Conservation (phyloP, 164 flowering plant genomes). For the Paratinospora sagittata region DNA sequence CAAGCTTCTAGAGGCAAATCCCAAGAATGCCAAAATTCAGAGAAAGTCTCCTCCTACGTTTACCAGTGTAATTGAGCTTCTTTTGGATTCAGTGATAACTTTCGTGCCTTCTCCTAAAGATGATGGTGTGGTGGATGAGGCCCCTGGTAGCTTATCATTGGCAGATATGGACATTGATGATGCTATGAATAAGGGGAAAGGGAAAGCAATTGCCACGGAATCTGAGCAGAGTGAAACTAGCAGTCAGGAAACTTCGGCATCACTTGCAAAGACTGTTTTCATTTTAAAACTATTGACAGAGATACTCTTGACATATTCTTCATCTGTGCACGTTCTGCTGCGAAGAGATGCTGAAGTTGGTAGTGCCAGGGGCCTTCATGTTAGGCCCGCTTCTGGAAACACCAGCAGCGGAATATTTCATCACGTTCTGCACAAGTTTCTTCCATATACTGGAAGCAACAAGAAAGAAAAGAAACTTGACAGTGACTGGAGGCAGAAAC, state of each 20-base stretch:
- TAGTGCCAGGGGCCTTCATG: slow-evolving; percentile 39
- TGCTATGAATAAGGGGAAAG: slow-evolving; percentile 68
- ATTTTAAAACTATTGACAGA: slow-evolving; percentile 82
- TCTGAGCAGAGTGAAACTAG: slow-evolving; percentile 46
- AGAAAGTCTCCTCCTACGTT: slow-evolving; percentile 76
- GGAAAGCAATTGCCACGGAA: slow-evolving; percentile 67
- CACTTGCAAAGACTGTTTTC: slow-evolving; percentile 79
- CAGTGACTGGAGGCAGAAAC: slow-evolving; percentile 87
- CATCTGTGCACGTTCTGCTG: slow-evolving; percentile 70
- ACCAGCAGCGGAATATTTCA: slow-evolving; percentile 62
- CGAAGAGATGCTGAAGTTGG: slow-evolving; percentile 76
- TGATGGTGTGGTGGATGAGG: slow-evolving; percentile 31
- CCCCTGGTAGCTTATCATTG: slow-evolving; percentile 29
- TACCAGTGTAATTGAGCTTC: slow-evolving; percentile 74
- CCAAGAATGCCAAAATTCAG: slow-evolving; percentile 56
- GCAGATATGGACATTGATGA: slow-evolving; percentile 88
- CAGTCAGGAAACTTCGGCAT: slow-evolving; percentile 61
- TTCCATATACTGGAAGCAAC: slow-evolving; percentile 46
- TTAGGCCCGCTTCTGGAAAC: slow-evolving; percentile 28
- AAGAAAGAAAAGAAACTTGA: slow-evolving; percentile 77
- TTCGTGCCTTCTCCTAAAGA: slow-evolving; percentile 65
- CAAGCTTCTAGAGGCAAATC: slow-evolving; percentile 48
- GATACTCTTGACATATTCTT: slow-evolving; percentile 72
- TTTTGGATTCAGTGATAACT: slow-evolving; percentile 53
- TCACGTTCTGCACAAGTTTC: slow-evolving; percentile 74